Evolutionary conservation across 2,329 filamentous ascomycete species (phyloP).

Genomic region (Stachybotrys chlorohalonatus): DNA sequence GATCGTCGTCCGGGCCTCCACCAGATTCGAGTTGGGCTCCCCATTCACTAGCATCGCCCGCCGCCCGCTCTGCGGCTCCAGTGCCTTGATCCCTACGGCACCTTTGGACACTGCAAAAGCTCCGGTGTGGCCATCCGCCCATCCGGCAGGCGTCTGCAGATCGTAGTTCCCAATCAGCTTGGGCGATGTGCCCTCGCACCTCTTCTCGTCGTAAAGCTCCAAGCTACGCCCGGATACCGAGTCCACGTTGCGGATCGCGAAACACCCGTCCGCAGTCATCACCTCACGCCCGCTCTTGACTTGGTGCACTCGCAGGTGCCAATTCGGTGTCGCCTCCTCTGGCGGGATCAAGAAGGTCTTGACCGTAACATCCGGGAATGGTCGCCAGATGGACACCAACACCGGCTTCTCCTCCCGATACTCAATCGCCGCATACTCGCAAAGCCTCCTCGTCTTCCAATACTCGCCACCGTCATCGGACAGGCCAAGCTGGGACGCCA

Average conservation of each 20-base stretch:
- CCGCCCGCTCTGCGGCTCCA: constrained; percentile 39
- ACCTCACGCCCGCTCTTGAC: constrained; percentile 52
- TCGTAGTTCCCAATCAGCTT: constrained; percentile 54
- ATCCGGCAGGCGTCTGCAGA: constrained; percentile 42
- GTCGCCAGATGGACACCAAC: constrained; percentile 61
- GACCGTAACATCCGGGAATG: constrained; percentile 59
- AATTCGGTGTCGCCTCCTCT: constrained; percentile 47
- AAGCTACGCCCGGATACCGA: constrained; percentile 38
- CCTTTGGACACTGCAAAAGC: constrained; percentile 49
- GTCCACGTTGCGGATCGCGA: constrained; percentile 55
- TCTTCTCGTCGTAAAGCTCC: constrained; percentile 35
- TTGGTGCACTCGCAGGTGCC: constrained; percentile 59
- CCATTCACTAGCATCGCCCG: constrained; percentile 61
- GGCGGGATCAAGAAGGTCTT: constrained; percentile 59
- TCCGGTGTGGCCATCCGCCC: constrained; percentile 38
- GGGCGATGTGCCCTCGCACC: constrained; percentile 41
- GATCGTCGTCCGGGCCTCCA: constrained; percentile 63
- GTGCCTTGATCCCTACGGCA: constrained; percentile 47
- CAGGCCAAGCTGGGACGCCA: constrained; percentile 66
- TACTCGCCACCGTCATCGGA: constrained; percentile 70
- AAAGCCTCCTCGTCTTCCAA: constrained; percentile 67
- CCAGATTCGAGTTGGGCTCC: constrained; percentile 70
- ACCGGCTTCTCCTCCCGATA: constrained; percentile 45
- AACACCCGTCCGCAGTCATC: constrained; percentile 65
- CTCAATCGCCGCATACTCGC: constrained; percentile 55